These are phyloP conservation scores for Irpex rosettiformis DNA, from an alignment of 1,284 basidiomycete genomes.

Conservation along the genomic window DNA sequence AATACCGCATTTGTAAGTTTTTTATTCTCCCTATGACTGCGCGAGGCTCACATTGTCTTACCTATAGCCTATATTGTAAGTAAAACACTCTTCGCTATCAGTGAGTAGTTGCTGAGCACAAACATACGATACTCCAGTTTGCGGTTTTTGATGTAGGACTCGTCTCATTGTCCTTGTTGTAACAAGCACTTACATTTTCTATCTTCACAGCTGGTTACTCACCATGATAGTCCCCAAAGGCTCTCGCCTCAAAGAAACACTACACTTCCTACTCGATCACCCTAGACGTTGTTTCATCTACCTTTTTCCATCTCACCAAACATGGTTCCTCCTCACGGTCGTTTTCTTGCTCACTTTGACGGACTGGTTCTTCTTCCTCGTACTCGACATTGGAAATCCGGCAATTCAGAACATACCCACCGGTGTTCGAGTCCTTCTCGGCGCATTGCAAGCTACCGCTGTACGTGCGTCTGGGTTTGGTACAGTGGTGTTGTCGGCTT, in stretches of 20 bases:
- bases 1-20: conserved; percentile 87
- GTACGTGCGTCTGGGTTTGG: conserved; percentile 89
- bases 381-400: conserved; percentile 85
- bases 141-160: conserved; percentile 59
- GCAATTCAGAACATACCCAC: conserved; percentile 70
- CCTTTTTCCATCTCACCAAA: conserved; percentile 94
- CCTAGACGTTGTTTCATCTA: conserved; percentile 96
- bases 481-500: conserved; percentile 62
- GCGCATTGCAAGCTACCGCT: conserved; percentile 72
- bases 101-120: not conserved
- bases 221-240: conserved; percentile 57
- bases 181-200: conserved; percentile 1
- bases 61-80: conserved; percentile 69
- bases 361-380: conserved; percentile 85
- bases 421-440: conserved; percentile 63
- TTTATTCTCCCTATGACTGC: not conserved
- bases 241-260: conserved; percentile 74
- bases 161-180: not conserved
- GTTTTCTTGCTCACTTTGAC: conserved; percentile 60
- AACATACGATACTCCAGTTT: conserved; percentile 35
- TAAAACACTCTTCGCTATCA: conserved; percentile 11
- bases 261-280: conserved; percentile 92
- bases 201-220: conserved; percentile 63
- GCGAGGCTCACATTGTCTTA: conserved; percentile 9
- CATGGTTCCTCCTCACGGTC: conserved; percentile 84